Base-by-base conservation (phyloP, 345 rosid species). In the Boechera retrofracta region DNA sequence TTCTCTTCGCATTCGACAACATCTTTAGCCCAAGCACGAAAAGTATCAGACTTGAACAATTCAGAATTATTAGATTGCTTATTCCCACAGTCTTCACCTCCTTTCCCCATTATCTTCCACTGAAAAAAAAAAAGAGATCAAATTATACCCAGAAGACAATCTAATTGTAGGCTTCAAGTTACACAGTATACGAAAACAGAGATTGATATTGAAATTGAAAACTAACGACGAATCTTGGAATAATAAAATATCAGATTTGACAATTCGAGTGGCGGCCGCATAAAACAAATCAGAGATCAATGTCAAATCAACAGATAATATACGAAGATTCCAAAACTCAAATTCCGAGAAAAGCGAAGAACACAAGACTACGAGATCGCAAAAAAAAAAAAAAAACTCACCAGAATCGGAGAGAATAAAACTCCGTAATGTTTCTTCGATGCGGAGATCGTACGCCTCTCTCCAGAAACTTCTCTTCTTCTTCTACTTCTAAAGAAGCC, bases 1-100 rank as follows among this genome's bases (percentile, higher is more conserved):
- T 92, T 21, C 52, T 84, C 87, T 72, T 82, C 87, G 39, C 98
- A 94, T 77, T 90, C 91, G 5, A 41, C 52, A 1, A 78, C 82
- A 39, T 85, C 95, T 72, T 56, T 88, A 9, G 88, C 78, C 98
- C 98, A 94, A 41, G 92, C 92, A 29, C 92, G 94, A 66, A 86
- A 88, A 5, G 10, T 18, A 2, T 86, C 86, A 7, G 42, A 15
- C 21, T 59, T 69, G 1, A 62, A 39, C 5, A 83, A 64, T 55
- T 61, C 80, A 9, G 57, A 12, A 18, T 59, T 73, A 2, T 15
- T 52, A 11, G 31, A 71, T 55, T 78, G 82, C 10, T 56, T 67
- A 68, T 82, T 77, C 11, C 84, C 91, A 42, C 70, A 60, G 12
- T 86, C 75, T 65, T 89, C 77, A 41, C 92, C 89, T 70, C 93